Percentiles rank a stretch among this genome's conserved stretches.
phyloP scores from a whole-genome alignment of 129 eudicot genomes.

The Escallonia rubra region DNA sequence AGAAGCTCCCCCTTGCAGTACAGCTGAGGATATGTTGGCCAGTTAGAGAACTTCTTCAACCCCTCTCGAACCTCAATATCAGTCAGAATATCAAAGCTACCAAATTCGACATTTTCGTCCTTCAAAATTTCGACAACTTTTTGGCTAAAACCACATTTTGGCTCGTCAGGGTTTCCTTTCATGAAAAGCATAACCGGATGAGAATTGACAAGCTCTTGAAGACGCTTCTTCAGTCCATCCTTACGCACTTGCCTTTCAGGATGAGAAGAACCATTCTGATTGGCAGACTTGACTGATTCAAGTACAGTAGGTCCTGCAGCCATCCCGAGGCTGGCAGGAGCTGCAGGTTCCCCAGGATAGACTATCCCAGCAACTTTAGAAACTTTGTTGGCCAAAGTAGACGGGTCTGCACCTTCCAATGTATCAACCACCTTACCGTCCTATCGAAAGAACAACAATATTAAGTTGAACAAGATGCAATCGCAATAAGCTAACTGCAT shows the following conservation, averaged over 20 bases:
- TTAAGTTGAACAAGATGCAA: no score
- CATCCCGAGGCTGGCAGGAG: constrained; percentile 97
- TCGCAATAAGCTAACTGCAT: no score
- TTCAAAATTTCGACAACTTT: constrained; percentile 77
- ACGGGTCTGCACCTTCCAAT: constrained; percentile 91
- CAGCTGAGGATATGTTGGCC: constrained; percentile 97
- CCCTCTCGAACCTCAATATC: constrained; percentile 96
- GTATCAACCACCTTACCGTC: constrained; percentile 78
- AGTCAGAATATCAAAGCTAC: constrained; percentile 80
- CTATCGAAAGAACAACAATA: constrained; percentile 24
- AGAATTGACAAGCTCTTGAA: constrained; percentile 63
- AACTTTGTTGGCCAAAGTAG: constrained; percentile 85
- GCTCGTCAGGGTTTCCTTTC: constrained; percentile 92
- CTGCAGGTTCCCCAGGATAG: constrained; percentile 75
- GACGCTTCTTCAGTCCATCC: constrained; percentile 48
- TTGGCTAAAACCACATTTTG: constrained; percentile 88
- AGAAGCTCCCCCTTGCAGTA: constrained; percentile 94
- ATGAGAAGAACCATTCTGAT: constrained; percentile 43
- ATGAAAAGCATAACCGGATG: constrained; percentile 87
- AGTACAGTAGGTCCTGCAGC: constrained; percentile 85
- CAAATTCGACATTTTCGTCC: constrained; percentile 73
- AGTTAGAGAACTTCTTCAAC: constrained; percentile 79
- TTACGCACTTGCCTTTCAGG: constrained; percentile 6
- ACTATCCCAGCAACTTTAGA: constrained; percentile 82
- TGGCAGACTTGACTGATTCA: constrained; percentile 72